Percentiles rank a stretch among this genome's conserved stretches.
phyloP scores from a whole-genome alignment of 495 filamentous ascomycete species.

The Lasiosphaeria miniovina region DNA sequence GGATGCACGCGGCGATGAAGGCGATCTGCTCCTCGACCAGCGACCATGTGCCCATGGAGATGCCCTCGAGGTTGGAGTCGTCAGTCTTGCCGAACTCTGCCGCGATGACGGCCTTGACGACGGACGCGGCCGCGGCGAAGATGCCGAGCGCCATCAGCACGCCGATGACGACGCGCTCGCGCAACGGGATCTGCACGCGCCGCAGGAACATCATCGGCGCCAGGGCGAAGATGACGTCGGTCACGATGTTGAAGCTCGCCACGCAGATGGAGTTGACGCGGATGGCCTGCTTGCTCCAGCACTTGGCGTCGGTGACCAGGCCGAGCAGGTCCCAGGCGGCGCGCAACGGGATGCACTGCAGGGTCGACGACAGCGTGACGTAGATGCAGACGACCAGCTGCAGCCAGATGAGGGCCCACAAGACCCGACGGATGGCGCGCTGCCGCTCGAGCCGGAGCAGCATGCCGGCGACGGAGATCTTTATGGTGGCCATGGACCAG shows the following conservation, averaged over 20 bases:
- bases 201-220: constrained; percentile 20
- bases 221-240: constrained; percentile 21
- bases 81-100: constrained; percentile 15
- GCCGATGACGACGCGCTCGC: constrained; percentile 20
- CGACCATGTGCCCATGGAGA: constrained; percentile 18
- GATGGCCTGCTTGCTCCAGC: constrained; percentile 14
- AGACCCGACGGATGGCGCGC: constrained; percentile 5
- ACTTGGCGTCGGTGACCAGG: constrained; percentile 10
- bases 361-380: constrained; percentile 8
- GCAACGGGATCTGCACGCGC: constrained; percentile 18
- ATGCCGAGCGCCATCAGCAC: constrained; percentile 20
- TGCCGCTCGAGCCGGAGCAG: constrained; percentile 17
- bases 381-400: constrained; percentile 15
- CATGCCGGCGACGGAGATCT: constrained; percentile 22
- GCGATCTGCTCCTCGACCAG: constrained; percentile 20
- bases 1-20: constrained; percentile 22
- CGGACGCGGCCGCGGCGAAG: constrained; percentile 19
- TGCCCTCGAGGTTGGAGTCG: constrained; percentile 19
- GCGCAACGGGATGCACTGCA: constrained; percentile 19
- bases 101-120: constrained; percentile 17
- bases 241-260: constrained; percentile 20
- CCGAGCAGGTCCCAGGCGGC: constrained; percentile 19
- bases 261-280: constrained; percentile 17
- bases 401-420: constrained; percentile 17
- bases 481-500: constrained; percentile 21